phyloP scores from a whole-genome alignment of 176 grass and related monocot species.

The Canna indica region DNA sequence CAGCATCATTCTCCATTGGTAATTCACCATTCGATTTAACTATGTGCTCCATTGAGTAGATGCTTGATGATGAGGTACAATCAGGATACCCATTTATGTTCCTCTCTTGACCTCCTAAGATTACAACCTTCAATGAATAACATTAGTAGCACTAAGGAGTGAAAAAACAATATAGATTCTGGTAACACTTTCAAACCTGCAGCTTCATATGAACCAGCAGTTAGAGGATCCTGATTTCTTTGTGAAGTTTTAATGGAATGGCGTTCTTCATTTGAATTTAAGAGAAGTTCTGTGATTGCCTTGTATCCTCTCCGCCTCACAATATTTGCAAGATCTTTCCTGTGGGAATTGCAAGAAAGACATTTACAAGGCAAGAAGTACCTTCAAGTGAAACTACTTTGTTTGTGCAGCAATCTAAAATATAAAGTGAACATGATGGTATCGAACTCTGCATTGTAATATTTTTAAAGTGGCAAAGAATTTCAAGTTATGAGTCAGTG shows the following conservation, averaged over 20 bases:
- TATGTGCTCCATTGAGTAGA: background rate
- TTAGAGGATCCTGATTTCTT: background rate
- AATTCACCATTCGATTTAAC: constrained; percentile 11
- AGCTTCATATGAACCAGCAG: background rate
- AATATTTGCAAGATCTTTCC: constrained; percentile 33
- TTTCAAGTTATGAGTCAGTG: background rate
- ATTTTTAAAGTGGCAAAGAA: background rate
- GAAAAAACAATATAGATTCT: background rate
- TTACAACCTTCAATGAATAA: background rate
- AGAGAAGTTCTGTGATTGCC: constrained; percentile 11
- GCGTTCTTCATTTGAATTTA: constrained; percentile 13
- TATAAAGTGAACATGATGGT: too few relatives aligned
- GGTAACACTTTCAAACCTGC: background rate
- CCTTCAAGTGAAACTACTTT: background rate
- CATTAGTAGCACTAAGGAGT: background rate
- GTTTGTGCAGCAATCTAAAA: too few relatives aligned
- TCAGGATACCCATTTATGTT: background rate
- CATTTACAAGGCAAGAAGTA: constrained; percentile 11
- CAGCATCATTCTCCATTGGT: background rate
- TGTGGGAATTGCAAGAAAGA: constrained; percentile 10
- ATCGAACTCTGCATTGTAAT: too few relatives aligned
- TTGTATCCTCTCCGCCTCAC: constrained; percentile 35
- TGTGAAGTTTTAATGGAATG: background rate
- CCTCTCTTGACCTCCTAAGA: background rate
- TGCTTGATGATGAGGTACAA: background rate